These are phyloP conservation scores for Calvatia gigantea DNA, from an alignment of 768 basidiomycete genomes.

Conservation along the genomic window DNA sequence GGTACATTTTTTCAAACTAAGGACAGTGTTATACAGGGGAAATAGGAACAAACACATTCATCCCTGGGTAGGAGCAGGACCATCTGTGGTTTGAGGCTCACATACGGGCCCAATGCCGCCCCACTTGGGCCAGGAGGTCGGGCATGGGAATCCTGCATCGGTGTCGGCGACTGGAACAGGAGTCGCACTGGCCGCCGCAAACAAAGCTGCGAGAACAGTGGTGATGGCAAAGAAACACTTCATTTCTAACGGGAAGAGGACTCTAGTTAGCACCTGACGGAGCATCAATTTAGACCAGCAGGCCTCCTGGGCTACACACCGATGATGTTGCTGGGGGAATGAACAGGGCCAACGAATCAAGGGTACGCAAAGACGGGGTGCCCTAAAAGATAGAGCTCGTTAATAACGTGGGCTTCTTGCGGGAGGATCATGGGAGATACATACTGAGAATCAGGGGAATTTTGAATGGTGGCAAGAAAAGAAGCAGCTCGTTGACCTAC, in stretches of 20 bases:
- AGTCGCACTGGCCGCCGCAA: background rate
- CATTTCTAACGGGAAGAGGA: background rate
- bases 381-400: background rate
- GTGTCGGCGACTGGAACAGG: background rate
- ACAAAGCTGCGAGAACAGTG: background rate
- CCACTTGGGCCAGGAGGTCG: slow-evolving; percentile 1
- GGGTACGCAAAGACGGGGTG: background rate
- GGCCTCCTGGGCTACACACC: background rate
- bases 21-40: background rate
- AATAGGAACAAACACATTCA: background rate
- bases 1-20: background rate
- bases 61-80: background rate
- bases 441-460: background rate
- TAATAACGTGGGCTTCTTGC: background rate
- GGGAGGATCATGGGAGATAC: background rate
- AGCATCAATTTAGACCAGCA: background rate
- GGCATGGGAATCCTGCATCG: background rate
- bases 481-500: background rate
- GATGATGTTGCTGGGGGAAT: background rate
- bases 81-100: background rate
- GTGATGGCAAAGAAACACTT: background rate
- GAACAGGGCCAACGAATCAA: too few species aligned
- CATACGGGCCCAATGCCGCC: slow-evolving; percentile 8
- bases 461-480: background rate
- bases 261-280: background rate